Evolutionary conservation across 257 asterid species (phyloP).

Genomic region (Cynanchum wilfordii): DNA sequence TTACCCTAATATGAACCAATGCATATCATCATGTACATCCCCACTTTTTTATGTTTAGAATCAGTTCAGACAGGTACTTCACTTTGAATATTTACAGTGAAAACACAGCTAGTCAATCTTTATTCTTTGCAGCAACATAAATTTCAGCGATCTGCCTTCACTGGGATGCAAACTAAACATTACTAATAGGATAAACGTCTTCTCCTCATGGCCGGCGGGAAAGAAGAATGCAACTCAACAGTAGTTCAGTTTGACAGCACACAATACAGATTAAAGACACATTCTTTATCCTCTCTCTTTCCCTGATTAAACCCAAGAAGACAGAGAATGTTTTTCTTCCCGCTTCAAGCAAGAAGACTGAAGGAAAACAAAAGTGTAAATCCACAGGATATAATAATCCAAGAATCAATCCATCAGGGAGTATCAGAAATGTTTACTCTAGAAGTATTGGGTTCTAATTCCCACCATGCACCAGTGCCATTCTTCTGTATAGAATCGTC

Average conservation of each 20-base stretch:
- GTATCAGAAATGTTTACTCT: neutral
- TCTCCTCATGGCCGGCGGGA: too few species aligned
- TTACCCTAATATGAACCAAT: too few species aligned
- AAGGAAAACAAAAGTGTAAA: neutral
- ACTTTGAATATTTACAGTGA: neutral
- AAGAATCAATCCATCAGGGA: neutral
- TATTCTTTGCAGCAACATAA: too few species aligned
- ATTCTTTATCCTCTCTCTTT: neutral
- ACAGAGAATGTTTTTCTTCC: too few species aligned
- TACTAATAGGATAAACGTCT: too few species aligned
- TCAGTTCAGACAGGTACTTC: neutral
- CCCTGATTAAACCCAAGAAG: neutral
- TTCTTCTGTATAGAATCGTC: constrained; percentile 31
- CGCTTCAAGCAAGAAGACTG: too few species aligned
- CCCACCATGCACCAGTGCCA: constrained; percentile 61
- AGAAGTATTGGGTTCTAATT: constrained; percentile 27
- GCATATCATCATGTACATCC: too few species aligned
- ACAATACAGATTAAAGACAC: neutral
- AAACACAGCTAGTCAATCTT: too few species aligned
- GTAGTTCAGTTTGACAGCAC: neutral
- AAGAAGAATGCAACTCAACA: neutral
- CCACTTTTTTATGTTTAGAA: neutral
- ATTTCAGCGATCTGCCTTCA: too few species aligned
- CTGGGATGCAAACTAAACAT: too few species aligned
- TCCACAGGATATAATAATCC: neutral